Conservation (phyloP, 75 land plant genomes). For the Cunninghamia lanceolata region DNA sequence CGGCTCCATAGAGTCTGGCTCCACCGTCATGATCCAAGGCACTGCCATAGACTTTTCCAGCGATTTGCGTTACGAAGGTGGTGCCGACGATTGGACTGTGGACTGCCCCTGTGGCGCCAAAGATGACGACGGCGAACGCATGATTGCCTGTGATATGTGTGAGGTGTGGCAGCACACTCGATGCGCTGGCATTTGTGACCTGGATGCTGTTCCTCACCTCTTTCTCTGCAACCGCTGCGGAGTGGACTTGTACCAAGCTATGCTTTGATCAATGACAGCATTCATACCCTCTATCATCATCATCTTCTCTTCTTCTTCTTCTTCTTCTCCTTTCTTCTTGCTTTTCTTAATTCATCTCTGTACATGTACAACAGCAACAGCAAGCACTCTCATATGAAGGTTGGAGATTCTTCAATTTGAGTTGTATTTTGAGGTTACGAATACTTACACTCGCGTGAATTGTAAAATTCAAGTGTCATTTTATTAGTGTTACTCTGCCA, state of each 20-base stretch:
- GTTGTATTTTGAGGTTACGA: neutral
- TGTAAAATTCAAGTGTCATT: neutral
- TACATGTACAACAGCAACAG: neutral
- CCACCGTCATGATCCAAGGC: conserved; percentile 50
- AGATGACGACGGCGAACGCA: conserved; percentile 87
- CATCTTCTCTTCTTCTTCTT: neutral
- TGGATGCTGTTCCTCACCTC: conserved; percentile 70
- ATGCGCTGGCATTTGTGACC: conserved; percentile 63
- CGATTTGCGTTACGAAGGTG: conserved; percentile 40
- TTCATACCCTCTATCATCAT: neutral
- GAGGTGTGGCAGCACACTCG: conserved; percentile 92
- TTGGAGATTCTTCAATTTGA: neutral
- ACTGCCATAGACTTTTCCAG: conserved; percentile 26
- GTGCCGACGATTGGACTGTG: conserved; percentile 35
- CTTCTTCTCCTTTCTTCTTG: neutral
- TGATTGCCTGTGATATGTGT: conserved; percentile 87
- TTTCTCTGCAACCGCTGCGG: conserved; percentile 80
- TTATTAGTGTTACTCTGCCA: neutral
- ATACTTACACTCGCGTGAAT: neutral
- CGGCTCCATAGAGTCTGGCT: conserved; percentile 45
- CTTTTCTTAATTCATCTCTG: neutral
- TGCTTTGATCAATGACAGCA: neutral
- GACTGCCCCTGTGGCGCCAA: conserved; percentile 81
- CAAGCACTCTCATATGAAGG: neutral
- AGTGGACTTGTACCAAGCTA: conserved; percentile 19